Conservation (phyloP, 495 filamentous ascomycete genomes). For the Tuber borchii region DNA sequence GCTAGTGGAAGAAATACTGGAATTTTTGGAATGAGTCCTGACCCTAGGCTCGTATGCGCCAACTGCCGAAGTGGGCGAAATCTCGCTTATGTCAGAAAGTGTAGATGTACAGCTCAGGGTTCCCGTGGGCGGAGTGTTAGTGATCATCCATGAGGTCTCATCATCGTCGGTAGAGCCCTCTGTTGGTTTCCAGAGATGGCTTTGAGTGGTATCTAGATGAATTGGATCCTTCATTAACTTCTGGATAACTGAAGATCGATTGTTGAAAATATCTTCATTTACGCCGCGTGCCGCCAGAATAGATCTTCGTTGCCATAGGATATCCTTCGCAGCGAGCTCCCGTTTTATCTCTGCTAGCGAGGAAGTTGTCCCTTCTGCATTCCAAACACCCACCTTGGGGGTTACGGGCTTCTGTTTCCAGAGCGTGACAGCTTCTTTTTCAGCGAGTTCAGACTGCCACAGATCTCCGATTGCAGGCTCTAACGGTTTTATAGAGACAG, state of each 20-base stretch:
- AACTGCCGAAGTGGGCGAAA: conserved; percentile 10
- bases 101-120: conserved; percentile 21
- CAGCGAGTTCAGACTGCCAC: conserved; percentile 7
- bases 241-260: conserved; percentile 6
- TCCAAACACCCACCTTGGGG: conserved; percentile 20
- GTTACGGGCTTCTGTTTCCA: conserved; percentile 13
- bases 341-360: conserved; percentile 27
- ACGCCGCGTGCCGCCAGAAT: conserved; percentile 14
- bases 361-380: conserved; percentile 24
- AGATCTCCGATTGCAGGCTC: conserved; percentile 21
- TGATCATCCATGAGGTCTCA: conserved; percentile 22
- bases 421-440: conserved; percentile 10
- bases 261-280: conserved; percentile 5
- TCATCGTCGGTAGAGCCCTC: background rate
- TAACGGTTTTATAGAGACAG: conserved; percentile 12
- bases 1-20: conserved; percentile 24
- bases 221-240: conserved; percentile 6
- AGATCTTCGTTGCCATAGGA: conserved; percentile 29
- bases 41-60: conserved; percentile 19
- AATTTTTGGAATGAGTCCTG: conserved; percentile 23
- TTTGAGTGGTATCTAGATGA: background rate
- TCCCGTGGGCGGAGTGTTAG: conserved; percentile 17
- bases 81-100: conserved; percentile 27
- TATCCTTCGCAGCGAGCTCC: conserved; percentile 10
- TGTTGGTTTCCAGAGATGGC: conserved; percentile 20